phyloP scores from a whole-genome alignment of 345 rosid species.

The Boechera retrofracta region DNA sequence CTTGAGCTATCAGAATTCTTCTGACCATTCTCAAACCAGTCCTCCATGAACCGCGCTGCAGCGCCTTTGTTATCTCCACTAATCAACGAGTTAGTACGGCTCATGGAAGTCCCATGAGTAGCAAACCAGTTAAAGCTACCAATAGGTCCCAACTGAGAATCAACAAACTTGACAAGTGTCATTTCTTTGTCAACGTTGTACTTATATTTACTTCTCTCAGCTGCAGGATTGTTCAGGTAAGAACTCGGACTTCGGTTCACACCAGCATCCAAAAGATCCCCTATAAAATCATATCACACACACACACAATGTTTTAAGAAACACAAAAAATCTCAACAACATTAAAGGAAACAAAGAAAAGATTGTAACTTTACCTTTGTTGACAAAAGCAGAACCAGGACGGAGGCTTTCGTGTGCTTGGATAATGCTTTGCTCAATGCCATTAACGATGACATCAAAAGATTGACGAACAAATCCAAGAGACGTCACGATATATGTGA shows the following conservation, averaged over 20 bases:
- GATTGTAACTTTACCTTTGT: constrained; percentile 60
- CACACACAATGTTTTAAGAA: background rate
- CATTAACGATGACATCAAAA: constrained; percentile 90
- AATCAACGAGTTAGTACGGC: constrained; percentile 88
- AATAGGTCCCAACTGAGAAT: constrained; percentile 80
- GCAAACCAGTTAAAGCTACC: constrained; percentile 99
- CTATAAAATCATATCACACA: constrained; percentile 44
- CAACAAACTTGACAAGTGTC: constrained; percentile 96
- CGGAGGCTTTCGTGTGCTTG: constrained; percentile 91
- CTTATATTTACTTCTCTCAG: constrained; percentile 79
- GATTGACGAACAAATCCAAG: constrained; percentile 96
- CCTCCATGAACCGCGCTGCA: constrained; percentile 98
- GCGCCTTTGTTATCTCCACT: constrained; percentile 99
- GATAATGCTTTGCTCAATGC: constrained; percentile 83
- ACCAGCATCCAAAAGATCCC: constrained; percentile 90
- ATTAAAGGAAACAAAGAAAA: background rate
- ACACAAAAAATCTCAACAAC: constrained; percentile 24
- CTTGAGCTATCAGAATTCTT: constrained; percentile 58
- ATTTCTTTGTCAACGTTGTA: constrained; percentile 92
- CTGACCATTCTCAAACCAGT: constrained; percentile 76
- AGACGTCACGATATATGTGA: constrained; percentile 83
- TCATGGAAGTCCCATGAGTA: constrained; percentile 99
- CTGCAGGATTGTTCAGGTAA: constrained; percentile 85
- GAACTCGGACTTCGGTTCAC: constrained; percentile 96
- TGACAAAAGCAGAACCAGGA: constrained; percentile 78